A percentile compares a stretch with the other conserved stretches of the same genome.
These are phyloP conservation scores for Penicillium malachiteum DNA, from an alignment of 495 filamentous ascomycete genomes.

Conservation along the genomic window DNA sequence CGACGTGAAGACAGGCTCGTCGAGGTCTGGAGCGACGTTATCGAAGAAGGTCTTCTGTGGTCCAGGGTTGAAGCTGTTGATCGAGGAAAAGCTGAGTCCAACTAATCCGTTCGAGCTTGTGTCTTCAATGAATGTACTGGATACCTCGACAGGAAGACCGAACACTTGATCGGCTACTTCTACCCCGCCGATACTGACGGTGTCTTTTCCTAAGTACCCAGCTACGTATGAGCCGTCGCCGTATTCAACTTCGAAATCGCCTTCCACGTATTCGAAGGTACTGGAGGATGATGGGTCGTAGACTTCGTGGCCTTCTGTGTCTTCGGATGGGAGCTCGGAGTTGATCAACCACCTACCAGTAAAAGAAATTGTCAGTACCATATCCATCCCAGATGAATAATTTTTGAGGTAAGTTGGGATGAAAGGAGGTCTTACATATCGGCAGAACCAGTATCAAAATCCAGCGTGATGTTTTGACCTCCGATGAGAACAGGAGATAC, in stretches of 20 bases:
- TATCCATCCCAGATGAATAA: background rate
- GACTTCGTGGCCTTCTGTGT: slow-evolving; percentile 52
- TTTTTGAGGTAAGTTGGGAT: too few species aligned
- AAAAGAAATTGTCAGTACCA: background rate
- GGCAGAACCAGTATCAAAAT: slow-evolving; percentile 82
- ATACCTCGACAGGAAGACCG: slow-evolving; percentile 66
- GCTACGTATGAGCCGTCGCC: slow-evolving; percentile 68
- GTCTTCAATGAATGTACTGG: slow-evolving; percentile 61
- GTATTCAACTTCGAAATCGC: slow-evolving; percentile 68
- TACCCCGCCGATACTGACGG: slow-evolving; percentile 71
- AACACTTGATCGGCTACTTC: slow-evolving; percentile 66
- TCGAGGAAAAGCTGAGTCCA: slow-evolving; percentile 69
- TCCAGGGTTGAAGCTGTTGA: slow-evolving; percentile 70
- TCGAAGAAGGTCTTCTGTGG: slow-evolving; percentile 81
- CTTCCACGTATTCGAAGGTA: slow-evolving; percentile 48
- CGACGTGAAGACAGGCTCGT: slow-evolving; percentile 70
- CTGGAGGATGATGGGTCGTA: slow-evolving; percentile 63
- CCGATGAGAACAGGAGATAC: slow-evolving; percentile 71
- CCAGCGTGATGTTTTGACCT: slow-evolving; percentile 68
- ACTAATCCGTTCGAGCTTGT: slow-evolving; percentile 68
- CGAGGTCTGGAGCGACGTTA: slow-evolving; percentile 62
- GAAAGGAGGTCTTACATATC: slow-evolving; percentile 60
- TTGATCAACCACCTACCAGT: slow-evolving; percentile 70
- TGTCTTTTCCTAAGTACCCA: slow-evolving; percentile 70
- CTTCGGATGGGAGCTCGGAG: slow-evolving; percentile 50